phyloP scores from a whole-genome alignment of 441 rosid genomes.

The Sinapis alba region DNA sequence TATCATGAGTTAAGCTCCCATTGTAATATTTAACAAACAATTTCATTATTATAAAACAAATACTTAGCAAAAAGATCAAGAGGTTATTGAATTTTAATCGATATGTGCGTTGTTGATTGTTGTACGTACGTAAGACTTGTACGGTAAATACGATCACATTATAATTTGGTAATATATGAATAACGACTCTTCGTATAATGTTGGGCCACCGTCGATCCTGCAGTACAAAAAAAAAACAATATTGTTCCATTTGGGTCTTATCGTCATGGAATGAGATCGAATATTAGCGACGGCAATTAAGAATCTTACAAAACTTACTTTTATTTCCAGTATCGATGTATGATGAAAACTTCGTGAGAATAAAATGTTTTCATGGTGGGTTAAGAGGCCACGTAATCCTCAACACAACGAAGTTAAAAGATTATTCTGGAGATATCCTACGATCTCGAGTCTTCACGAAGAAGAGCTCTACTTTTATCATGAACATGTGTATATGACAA shows the following conservation, averaged over 20 bases:
- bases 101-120: neutral
- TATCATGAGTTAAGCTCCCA: too few relatives aligned
- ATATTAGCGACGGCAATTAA: slow-evolving; percentile 20
- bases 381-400: slow-evolving; percentile 28
- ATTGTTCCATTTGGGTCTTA: slow-evolving; percentile 18
- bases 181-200: slow-evolving; percentile 20
- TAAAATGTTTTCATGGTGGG: slow-evolving; percentile 1
- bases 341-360: slow-evolving; percentile 13
- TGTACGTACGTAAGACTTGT: neutral
- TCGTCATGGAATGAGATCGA: slow-evolving; percentile 35
- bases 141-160: slow-evolving; percentile 11
- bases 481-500: neutral
- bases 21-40: neutral
- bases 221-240: neutral
- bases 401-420: neutral
- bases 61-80: neutral
- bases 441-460: slow-evolving; percentile 20
- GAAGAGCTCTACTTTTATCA: neutral
- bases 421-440: slow-evolving; percentile 30
- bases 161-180: neutral
- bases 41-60: neutral
- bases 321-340: slow-evolving; percentile 18
- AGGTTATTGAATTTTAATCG: neutral
- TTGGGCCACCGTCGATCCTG: slow-evolving; percentile 13
- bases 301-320: slow-evolving; percentile 9